Conservation (phyloP, 2,329 filamentous ascomycete species). For the Diaporthe citrichinensis region DNA sequence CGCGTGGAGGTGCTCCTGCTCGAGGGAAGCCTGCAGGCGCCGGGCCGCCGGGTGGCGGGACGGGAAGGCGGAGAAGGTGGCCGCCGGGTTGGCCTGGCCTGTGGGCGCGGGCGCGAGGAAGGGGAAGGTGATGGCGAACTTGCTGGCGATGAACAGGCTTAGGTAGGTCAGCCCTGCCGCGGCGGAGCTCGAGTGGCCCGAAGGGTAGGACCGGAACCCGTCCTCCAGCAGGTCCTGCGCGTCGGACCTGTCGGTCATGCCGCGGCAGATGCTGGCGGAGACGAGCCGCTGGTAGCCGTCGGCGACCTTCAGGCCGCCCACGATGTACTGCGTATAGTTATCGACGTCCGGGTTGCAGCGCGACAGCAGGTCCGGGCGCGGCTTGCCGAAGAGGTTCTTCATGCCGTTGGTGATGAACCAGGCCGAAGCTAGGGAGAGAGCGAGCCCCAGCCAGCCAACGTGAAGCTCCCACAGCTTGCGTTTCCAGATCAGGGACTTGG, state of each 20-base stretch:
- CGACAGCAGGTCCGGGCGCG: constrained; percentile 85
- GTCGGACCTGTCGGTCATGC: constrained; percentile 62
- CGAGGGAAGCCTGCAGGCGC: constrained; percentile 46
- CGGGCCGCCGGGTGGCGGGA: constrained; percentile 68
- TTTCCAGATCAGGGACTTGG: constrained; percentile 77
- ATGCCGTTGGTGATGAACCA: constrained; percentile 89
- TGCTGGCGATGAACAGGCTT: constrained; percentile 87
- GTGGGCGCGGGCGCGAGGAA: constrained; percentile 68
- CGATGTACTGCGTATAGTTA: constrained; percentile 70
- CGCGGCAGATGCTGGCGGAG: constrained; percentile 81
- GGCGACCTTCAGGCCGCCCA: constrained; percentile 72
- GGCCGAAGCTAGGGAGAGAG: constrained; percentile 76
- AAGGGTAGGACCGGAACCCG: constrained; percentile 88
- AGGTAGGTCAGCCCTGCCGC: constrained; percentile 88
- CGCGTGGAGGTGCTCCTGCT: constrained; percentile 47
- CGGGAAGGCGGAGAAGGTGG: constrained; percentile 77
- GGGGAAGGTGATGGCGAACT: constrained; percentile 81
- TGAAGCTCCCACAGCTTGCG: constrained; percentile 94
- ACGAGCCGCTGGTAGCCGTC: constrained; percentile 76
- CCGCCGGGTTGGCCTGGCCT: constrained; percentile 57
- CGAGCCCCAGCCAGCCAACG: constrained; percentile 86
- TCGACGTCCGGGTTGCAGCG: constrained; percentile 83
- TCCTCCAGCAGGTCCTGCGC: constrained; percentile 72
- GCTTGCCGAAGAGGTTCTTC: constrained; percentile 81
- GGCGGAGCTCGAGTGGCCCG: constrained; percentile 81